Conservation (phyloP, 2,329 filamentous ascomycete genomes). For the Lecanicillium sp. region DNA sequence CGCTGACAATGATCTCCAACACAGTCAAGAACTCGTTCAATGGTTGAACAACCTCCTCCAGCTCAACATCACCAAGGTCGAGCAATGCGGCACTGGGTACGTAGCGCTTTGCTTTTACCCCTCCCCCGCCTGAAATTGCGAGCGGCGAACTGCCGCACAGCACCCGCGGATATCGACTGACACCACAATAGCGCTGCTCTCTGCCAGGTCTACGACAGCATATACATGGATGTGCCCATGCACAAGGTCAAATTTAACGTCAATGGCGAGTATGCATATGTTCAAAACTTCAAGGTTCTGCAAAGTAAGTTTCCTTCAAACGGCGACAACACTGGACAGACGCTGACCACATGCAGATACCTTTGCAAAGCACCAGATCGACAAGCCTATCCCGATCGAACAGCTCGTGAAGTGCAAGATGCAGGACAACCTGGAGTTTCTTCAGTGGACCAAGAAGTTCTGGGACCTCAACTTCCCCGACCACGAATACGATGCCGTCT, state of each 20-base stretch:
- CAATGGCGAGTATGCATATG: constrained; percentile 92
- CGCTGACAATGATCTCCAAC: background rate
- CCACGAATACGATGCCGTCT: constrained; percentile 89
- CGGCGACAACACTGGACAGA: constrained; percentile 1
- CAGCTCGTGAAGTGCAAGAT: constrained; percentile 96
- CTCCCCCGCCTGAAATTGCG: constrained; percentile 16
- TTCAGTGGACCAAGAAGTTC: constrained; percentile 94
- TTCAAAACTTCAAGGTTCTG: constrained; percentile 97
- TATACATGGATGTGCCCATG: constrained; percentile 95
- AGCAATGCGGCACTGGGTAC: constrained; percentile 98
- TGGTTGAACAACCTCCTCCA: constrained; percentile 98
- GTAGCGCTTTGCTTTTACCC: constrained; percentile 24
- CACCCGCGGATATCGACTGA: constrained; percentile 5
- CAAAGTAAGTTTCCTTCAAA: constrained; percentile 62
- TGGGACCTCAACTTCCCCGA: constrained; percentile 99
- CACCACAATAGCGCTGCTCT: constrained; percentile 68
- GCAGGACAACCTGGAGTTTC: constrained; percentile 99
- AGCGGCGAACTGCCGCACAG: constrained; percentile 3
- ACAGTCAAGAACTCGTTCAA: constrained; percentile 87
- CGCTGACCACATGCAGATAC: constrained; percentile 47
- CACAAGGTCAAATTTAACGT: constrained; percentile 96
- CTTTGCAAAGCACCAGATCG: constrained; percentile 81
- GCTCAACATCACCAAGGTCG: constrained; percentile 96
- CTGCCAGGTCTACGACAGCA: constrained; percentile 97
- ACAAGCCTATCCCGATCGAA: constrained; percentile 85